Evolutionary conservation across 805 yeast genomes (phyloP), one percentile per base, ranked within the genome.

Genomic region (Cyberlindnera euphorbiae): DNA sequence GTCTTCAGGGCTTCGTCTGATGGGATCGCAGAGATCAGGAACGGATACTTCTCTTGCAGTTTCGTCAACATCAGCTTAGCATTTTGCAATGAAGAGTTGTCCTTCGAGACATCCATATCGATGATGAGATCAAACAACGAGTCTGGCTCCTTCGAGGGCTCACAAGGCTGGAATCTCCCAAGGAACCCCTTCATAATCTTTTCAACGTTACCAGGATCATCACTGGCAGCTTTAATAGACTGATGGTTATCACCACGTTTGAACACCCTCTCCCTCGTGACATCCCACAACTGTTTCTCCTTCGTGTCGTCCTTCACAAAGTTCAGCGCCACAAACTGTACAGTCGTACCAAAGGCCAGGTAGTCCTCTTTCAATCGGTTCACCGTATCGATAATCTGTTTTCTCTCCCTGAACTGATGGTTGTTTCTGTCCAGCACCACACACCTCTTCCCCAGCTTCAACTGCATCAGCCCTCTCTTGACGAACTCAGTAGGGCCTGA

Each of bases 211-310:
- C 59, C 58, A 5, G 64, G 64, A 8, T 79, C 77, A 37, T 71
- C 67, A 4, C 59, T 51, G 0, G 52, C 56, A 5, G 66, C 68
- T 45, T 81, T 77, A 26, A 93, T 84, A 2, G 89, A 77, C 56
- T 84, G 96, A 56, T 93, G 98, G 45, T 84, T 81, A 52, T 88
- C 88, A 3, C 96, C 97, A 48, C 98, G 70, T 3, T 54, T 52
- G 6, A 66, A 32, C 0, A 90, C 82, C 37, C 97, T 67, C 0
- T 63, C 56, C 8, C 63, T 58, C 0, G 96, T 84, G 1, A 77
- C 41, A 2, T 64, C 47, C 71, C 76, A 72, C 1, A 79, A 47
- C 5, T 58, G 47, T 1, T 53, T 42, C 11, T 59, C 50, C n/a
- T 56, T 53, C 3, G 60, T 62, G 2, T 61, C 56, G 5, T 59